Evolutionary conservation across 225 moss, liverwort and hornwort genomes (phyloP), one percentile per base, ranked within the genome.

Genomic region (Climacium dendroides): DNA sequence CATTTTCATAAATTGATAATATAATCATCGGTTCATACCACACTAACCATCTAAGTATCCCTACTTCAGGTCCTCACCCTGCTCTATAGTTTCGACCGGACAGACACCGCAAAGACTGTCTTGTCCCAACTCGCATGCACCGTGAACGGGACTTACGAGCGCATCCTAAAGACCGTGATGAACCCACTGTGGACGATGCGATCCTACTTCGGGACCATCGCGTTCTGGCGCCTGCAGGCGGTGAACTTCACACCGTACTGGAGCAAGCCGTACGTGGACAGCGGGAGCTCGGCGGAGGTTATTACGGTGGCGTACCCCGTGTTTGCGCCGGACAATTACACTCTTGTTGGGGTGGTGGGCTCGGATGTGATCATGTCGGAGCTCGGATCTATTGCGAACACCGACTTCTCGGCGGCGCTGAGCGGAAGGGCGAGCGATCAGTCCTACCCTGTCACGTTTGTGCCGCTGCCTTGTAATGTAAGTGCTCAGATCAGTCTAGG

Each of bases 181-280:
- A 91, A 93, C 58, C 91, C 93, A 10, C 77, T 93, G 53, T 91
- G 93, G 93, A 93, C 91, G 18, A 35, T 93, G 83, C 73, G 93
- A 29, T 90, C 93, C 14, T 93, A 91, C 64, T 93, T 93, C 32
- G 93, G 93, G 13, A 83, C 58, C 3, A 63, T 93, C 32, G 93
- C 93, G 14, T 69, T n/a, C 8, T 90, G 91, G 93, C 90, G 93
- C 29, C 64, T 83, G 71, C 65, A 71, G 41, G 83, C 80, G 43
- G 82, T 81, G 37, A 16, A 60, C 1, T 89, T 73, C 26, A 91
- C 30, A 76, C 93, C 93, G 2, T 87, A 87, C 67, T 93, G 93
- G 93, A 91, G 85, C 37, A 87, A 89, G 32, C 83, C 90, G 6
- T 93, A 93, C 30, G 67, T 53, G 58, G 93, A 93, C 57, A 90